phyloP scores from a whole-genome alignment of 768 basidiomycete genomes.

The Tylopilus sp. region DNA sequence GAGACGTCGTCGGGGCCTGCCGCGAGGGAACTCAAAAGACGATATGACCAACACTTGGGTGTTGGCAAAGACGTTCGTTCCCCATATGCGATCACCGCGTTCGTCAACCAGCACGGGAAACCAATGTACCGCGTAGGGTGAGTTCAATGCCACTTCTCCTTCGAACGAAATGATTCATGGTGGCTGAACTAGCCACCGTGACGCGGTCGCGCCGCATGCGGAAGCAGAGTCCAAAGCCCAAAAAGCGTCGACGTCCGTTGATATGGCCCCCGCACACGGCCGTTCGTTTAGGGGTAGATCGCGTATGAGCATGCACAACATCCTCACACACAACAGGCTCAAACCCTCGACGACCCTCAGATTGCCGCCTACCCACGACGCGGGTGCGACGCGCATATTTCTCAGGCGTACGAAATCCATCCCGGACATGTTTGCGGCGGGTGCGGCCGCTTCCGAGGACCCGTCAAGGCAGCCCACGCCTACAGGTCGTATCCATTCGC shows the following conservation, averaged over 20 bases:
- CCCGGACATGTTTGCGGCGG: constrained; percentile 45
- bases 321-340: constrained; percentile 50
- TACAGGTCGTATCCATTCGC: constrained; percentile 65
- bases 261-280: constrained; percentile 35
- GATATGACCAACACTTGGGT: constrained; percentile 66
- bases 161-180: background rate
- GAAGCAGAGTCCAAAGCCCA: constrained; percentile 44
- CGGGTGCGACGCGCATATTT: constrained; percentile 42
- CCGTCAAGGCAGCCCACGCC: constrained; percentile 29
- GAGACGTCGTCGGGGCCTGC: constrained; percentile 77
- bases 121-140: constrained; percentile 77
- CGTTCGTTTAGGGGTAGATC: constrained; percentile 49
- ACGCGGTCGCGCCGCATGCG: constrained; percentile 57
- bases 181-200: constrained; percentile 47
- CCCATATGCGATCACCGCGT: constrained; percentile 79
- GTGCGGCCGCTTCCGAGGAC: constrained; percentile 31
- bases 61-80: constrained; percentile 67
- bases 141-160: constrained; percentile 27
- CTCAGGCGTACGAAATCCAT: constrained; percentile 75
- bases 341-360: constrained; percentile 30
- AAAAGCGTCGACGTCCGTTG: constrained; percentile 30
- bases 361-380: constrained; percentile 31
- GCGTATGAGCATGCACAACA: constrained; percentile 66
- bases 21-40: constrained; percentile 72
- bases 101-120: constrained; percentile 78